Base-by-base conservation (phyloP, 2,329 filamentous ascomycete genomes). In the Metarhizium anisopliae region DNA sequence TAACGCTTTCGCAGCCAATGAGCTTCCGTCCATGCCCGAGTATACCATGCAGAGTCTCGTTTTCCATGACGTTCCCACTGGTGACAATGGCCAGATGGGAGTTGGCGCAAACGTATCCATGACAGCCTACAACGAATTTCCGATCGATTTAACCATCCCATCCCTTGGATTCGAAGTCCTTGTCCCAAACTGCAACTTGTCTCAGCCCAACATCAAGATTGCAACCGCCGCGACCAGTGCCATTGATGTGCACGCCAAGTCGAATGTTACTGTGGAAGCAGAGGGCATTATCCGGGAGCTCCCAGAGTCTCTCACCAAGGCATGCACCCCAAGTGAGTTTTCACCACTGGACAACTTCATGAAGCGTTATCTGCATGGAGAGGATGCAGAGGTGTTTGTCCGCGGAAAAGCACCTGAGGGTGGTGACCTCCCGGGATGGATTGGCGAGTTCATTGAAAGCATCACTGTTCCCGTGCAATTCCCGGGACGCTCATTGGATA, bases 331-430 rank as follows among this genome's bases (percentile, higher is more conserved):
- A 56, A 87, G 86, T 2, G 76, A 85, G 32, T 84, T 85, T 7
- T 96, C 93, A 2, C 94, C 94, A 1, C 76, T 99, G 29, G 94
- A 99, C 66, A 76, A 84, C 29, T 79, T 99, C 47, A 76, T 99
- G 55, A 83, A 83, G 49, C 84, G 84, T 54, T 97, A 95, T 68
- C 84, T 97, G 60, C 83, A 88, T 59, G 92, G 93, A 51, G 79
- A 88, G 47, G 79, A 88, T 55, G 87, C 89, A 0, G 90, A 84
- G 2, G 79, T 96, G 13, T 95, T 90, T 70, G 84, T 97, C 51
- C 87, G 88, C 52, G 94, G 93, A 30, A 88, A 88, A 55, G 80
- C 84, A 58, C 76, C 83, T 30, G 82, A 86, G 2, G 79, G 79
- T 18, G 75, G 80, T 1, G 77, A 84, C 38, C 89, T 90, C 0